These are phyloP conservation scores for Didymella exigua DNA, from an alignment of 2,329 filamentous ascomycete genomes.

Conservation along the genomic window DNA sequence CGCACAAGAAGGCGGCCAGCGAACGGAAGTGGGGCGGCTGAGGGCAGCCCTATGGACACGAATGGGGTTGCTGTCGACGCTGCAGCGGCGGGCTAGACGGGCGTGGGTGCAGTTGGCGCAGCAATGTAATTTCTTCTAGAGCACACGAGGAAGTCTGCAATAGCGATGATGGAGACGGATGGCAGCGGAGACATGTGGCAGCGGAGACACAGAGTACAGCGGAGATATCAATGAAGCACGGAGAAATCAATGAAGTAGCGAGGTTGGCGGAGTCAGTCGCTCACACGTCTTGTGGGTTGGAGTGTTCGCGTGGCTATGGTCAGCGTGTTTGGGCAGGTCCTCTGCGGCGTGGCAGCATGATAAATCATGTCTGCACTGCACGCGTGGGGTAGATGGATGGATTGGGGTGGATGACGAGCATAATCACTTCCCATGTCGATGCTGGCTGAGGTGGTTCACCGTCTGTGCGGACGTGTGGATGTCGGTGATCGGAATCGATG, in stretches of 20 bases:
- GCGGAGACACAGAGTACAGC: too few relatives aligned
- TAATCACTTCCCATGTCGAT: too few relatives aligned
- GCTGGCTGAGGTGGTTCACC: too few relatives aligned
- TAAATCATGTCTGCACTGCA: too few relatives aligned
- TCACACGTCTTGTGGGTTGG: neutral
- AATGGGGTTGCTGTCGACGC: constrained; percentile 45
- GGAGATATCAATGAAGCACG: neutral
- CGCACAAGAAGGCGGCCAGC: constrained; percentile 44
- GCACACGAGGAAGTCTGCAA: neutral
- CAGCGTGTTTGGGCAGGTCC: neutral
- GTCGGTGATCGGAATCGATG: too few relatives aligned
- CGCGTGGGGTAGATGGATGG: neutral
- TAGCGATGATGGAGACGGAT: neutral
- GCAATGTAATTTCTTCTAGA: neutral
- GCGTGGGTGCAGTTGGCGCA: neutral
- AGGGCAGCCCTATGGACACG: constrained; percentile 50
- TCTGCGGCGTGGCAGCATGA: too few relatives aligned
- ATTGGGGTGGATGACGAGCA: too few relatives aligned
- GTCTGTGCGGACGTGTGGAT: too few relatives aligned
- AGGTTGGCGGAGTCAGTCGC: neutral
- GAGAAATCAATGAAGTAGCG: neutral
- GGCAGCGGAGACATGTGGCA: neutral
- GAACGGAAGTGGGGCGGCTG: constrained; percentile 34
- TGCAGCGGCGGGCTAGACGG: constrained; percentile 31
- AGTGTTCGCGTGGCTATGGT: neutral